phyloP scores from a whole-genome alignment of 495 filamentous ascomycete genomes.

The Lepidopterella palustris region DNA sequence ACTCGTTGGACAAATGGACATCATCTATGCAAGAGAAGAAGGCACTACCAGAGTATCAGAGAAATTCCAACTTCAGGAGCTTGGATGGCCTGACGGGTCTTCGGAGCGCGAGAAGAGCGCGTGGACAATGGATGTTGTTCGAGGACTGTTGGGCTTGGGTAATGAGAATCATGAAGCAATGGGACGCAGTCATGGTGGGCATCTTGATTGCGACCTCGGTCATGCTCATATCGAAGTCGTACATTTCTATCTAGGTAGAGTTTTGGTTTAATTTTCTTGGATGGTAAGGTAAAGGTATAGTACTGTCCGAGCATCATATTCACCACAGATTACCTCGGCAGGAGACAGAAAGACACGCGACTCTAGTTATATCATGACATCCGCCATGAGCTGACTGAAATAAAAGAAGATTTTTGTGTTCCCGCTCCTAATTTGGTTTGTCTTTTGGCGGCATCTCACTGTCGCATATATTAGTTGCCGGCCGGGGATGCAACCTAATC shows the following conservation, averaged over 20 bases:
- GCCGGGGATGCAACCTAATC: neutral
- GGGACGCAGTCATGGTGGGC: constrained; percentile 36
- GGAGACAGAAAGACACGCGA: neutral
- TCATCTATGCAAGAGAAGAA: constrained; percentile 37
- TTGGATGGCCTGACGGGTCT: constrained; percentile 36
- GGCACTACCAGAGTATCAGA: constrained; percentile 43
- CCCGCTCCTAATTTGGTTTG: too few species aligned
- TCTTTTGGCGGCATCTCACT: neutral
- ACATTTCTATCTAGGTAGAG: too few species aligned
- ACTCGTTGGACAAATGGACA: constrained; percentile 43
- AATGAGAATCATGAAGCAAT: constrained; percentile 31
- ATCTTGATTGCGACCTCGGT: constrained; percentile 31
- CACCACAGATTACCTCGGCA: neutral
- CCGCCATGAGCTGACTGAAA: too few species aligned
- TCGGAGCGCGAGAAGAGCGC: constrained; percentile 37
- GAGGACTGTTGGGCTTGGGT: constrained; percentile 28
- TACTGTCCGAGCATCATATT: too few species aligned
- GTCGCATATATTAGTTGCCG: constrained; percentile 19
- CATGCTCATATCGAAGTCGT: constrained; percentile 17
- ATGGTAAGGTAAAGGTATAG: constrained; percentile 1
- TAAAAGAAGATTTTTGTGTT: too few species aligned
- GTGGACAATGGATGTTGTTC: constrained; percentile 35
- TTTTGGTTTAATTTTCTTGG: constrained; percentile 6
- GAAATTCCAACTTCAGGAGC: constrained; percentile 12
- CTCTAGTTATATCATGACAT: too few species aligned